Base-by-base conservation (phyloP, 2,329 filamentous ascomycete genomes). In the Tolypocladium album region DNA sequence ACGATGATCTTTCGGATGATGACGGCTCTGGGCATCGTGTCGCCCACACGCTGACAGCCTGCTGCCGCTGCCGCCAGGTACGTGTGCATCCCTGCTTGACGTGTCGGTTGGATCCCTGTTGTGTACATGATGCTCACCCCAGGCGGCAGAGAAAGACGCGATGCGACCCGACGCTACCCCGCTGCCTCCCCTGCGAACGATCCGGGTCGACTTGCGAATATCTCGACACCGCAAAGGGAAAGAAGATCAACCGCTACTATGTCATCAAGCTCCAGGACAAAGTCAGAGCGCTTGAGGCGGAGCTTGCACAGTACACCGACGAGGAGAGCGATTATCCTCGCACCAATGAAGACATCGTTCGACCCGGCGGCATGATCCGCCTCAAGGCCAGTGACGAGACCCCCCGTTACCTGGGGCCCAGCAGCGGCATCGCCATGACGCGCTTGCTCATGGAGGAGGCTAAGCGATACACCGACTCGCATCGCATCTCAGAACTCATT, bases 381-480 rank as follows among this genome's bases (percentile, higher is more conserved):
- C 84, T 97, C 58, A 87, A 88, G 68, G 90, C 93, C 67, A 87
- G 87, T 60, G 91, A 96, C 71, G 93, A 97, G 74, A 87, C 84
- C 1, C 87, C 90, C 20, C 89, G 93, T 63, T 97, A 94, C 71
- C 79, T 99, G 3, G 94, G 94, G 0, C 90, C 94, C 3, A 96
- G 92, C 56, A 97, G 93, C 72, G 94, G 93, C 61, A 96, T 97
- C 68, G 90, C 92, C 69, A 96, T 97, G 78, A 96, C 92, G 15
- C 86, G 93, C 38, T 81, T 97, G 66, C 87, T 99, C 13, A 97
- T 99, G 89, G 92, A 97, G 72, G 86, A 96, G 74, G 93, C 93
- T 58, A 97, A 96, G 76, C 88, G 92, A 64, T 96, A 93, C 69
- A 95, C 92, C 34, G 89, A 94, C 68, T 88, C 91, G 6, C 90